Evolutionary conservation across 2,329 filamentous ascomycete species (phyloP), one percentile per base, ranked within the genome.

Genomic region (Graphium sp.): DNA sequence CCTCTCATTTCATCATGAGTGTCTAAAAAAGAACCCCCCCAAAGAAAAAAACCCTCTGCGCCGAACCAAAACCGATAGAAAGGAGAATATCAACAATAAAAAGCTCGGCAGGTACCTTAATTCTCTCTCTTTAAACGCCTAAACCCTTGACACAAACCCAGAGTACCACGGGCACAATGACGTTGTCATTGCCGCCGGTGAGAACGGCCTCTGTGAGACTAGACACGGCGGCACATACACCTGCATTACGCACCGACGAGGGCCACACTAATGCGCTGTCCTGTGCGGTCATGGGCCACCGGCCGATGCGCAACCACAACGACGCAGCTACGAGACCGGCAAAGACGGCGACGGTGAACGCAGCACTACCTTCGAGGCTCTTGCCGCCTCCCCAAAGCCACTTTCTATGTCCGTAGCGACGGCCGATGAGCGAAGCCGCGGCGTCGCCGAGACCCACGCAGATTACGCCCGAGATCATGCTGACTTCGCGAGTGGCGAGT

Each of bases 321-420:
- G 74, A 77, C 4, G 76, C 77, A 5, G 65, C 56, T 24, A 76
- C 52, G 25, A 95, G 60, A 0, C 87, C 89, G 5, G 65, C 37
- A 29, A 76, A 78, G 5, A 95, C 89, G 4, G 83, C 85, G 5
- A 58, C 51, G 2, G 75, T 77, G 50, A 98, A 95, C 1, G 89
- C 89, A 6, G 75, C 39, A 38, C 69, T 75, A 31, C 89, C 89
- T 51, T 98, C 87, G 2, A 98, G 61, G 37, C 83, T 93, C 62
- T 98, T 98, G 10, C 85, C 87, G 4, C 89, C 89, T 10, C 83
- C 81, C 89, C 89, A 98, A 15, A 85, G 66, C 89, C 89, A 98
- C 57, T 94, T 95, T 19, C 70, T 66, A 17, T 74, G 73, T 4
- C 89, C 89, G 47, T 75, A 93, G 12, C 87, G 72, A 19, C 89